phyloP scores from a whole-genome alignment of 495 filamentous ascomycete genomes.

The Penicillium crystallinum region DNA sequence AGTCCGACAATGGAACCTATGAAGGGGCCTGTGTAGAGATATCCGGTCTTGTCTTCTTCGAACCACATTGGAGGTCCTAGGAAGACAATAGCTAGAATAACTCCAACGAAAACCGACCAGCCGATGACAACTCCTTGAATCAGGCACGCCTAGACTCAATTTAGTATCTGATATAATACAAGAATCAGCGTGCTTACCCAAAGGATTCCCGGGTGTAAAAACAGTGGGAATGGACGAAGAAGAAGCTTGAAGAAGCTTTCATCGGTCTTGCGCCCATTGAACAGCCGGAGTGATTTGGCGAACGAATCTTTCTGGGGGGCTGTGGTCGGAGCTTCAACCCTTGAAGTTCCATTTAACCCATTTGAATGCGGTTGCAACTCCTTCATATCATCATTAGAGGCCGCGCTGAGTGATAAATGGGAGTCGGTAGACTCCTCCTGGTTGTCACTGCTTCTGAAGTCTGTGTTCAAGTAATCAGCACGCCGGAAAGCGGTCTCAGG shows the following conservation, averaged over 20 bases:
- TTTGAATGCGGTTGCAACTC: conserved; percentile 3
- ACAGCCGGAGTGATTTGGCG: conserved; percentile 55
- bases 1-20: conserved; percentile 78
- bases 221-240: conserved; percentile 58
- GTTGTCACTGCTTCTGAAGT: conserved; percentile 34
- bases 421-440: conserved; percentile 11
- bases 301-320: conserved; percentile 46
- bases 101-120: conserved; percentile 92
- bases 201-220: conserved; percentile 76
- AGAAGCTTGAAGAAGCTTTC: conserved; percentile 57
- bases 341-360: conserved; percentile 1
- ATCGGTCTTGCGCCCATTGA: conserved; percentile 75
- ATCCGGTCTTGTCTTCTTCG: conserved; percentile 74
- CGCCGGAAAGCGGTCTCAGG: conserved; percentile 81
- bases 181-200: conserved; percentile 48
- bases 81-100: conserved; percentile 79
- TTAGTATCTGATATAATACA: background rate
- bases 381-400: conserved; percentile 13
- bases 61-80: conserved; percentile 76
- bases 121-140: conserved; percentile 90
- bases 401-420: conserved; percentile 4
- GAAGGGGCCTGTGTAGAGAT: conserved; percentile 84
- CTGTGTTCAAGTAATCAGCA: conserved; percentile 57
- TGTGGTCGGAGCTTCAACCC: conserved; percentile 7
- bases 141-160: conserved; percentile 56